Evolutionary conservation across 441 rosid species (phyloP).

Genomic region (Cnidoscolus chayamansa): DNA sequence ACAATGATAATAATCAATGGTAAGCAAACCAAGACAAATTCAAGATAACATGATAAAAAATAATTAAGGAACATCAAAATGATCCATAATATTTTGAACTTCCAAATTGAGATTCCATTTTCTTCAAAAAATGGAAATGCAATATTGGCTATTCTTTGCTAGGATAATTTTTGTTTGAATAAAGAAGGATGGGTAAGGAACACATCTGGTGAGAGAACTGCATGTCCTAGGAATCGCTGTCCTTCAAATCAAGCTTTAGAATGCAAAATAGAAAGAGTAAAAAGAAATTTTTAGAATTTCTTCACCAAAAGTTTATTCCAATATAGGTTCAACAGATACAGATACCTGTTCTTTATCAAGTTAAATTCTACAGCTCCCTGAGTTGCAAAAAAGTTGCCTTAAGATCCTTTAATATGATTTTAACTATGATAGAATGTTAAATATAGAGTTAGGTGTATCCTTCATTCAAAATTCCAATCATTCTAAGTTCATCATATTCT

Average conservation of each 20-base stretch:
- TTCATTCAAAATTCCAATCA: conserved; percentile 1
- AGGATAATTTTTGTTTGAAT: background rate
- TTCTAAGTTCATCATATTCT: background rate
- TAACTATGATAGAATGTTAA: background rate
- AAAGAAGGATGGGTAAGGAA: background rate
- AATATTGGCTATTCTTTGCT: background rate
- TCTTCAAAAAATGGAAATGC: background rate
- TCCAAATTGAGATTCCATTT: conserved; percentile 8
- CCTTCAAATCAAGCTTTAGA: background rate
- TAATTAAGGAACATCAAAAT: background rate
- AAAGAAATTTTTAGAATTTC: background rate
- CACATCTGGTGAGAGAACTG: background rate
- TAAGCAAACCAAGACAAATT: conserved; percentile 10
- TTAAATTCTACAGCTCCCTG: background rate
- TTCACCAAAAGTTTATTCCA: background rate
- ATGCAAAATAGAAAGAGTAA: background rate
- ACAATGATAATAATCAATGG: conserved; percentile 4
- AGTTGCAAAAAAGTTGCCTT: background rate
- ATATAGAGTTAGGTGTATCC: background rate
- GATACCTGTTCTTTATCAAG: background rate
- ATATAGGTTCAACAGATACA: background rate
- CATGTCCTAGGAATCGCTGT: background rate
- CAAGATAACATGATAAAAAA: background rate
- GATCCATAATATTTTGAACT: background rate
- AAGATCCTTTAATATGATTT: background rate